These are phyloP conservation scores for Striga hermonthica DNA, from an alignment of 305 asterid genomes.

Conservation along the genomic window DNA sequence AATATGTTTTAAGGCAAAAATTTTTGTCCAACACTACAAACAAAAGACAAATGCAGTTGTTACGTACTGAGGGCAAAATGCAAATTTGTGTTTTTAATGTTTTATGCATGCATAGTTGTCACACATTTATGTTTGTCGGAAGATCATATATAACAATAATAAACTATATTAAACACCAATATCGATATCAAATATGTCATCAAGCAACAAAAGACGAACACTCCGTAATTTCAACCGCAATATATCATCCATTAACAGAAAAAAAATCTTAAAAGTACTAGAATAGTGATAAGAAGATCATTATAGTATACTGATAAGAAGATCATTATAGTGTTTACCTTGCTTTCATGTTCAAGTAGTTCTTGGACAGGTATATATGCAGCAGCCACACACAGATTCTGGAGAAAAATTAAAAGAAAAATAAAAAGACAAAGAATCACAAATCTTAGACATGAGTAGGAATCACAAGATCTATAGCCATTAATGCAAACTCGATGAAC, in stretches of 20 bases:
- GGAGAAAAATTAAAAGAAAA: conserved; percentile 12
- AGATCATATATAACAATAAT: no score
- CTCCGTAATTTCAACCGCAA: no score
- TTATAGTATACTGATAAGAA: no score
- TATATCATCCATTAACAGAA: background rate
- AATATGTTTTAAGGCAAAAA: conserved; percentile 7
- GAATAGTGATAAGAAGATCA: background rate
- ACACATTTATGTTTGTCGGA: no score
- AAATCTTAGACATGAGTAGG: background rate
- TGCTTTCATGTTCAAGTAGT: conserved; percentile 45
- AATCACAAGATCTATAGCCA: conserved; percentile 2
- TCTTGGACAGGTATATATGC: conserved; percentile 70
- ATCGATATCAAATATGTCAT: no score
- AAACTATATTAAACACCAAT: no score
- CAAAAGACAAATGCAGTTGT: background rate
- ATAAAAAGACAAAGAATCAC: background rate
- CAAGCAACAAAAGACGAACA: no score
- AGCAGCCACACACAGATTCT: conserved; percentile 73
- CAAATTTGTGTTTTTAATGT: no score
- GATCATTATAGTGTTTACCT: conserved; percentile 32
- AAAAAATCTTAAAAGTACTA: background rate
- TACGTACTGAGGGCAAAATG: no score
- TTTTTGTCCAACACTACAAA: background rate
- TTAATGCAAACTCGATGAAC: conserved; percentile 5
- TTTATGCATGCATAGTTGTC: no score